phyloP scores from a whole-genome alignment of 2,329 filamentous ascomycete species.

The Claviceps quebecensis region DNA sequence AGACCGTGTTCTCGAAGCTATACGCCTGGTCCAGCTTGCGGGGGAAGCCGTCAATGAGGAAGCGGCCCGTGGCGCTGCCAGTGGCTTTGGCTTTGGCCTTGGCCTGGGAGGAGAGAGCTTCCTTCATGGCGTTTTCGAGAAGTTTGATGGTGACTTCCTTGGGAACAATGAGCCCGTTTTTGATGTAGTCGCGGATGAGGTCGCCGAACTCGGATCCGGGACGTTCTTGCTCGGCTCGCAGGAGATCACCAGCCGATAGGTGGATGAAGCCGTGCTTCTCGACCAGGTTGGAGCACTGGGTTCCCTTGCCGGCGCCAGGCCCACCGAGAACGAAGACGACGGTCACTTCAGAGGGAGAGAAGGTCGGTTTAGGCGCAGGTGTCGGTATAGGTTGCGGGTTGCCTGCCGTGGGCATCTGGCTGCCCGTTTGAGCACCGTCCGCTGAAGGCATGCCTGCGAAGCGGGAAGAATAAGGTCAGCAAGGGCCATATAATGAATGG shows the following conservation, averaged over 20 bases:
- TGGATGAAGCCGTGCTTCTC: constrained; percentile 82
- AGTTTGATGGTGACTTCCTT: constrained; percentile 95
- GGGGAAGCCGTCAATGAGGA: constrained; percentile 74
- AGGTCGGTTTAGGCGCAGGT: constrained; percentile 40
- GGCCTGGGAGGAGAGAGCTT: constrained; percentile 31
- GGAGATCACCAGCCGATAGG: constrained; percentile 81
- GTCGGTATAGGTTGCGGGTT: constrained; percentile 20
- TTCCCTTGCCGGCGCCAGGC: constrained; percentile 91
- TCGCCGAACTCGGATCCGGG: constrained; percentile 78
- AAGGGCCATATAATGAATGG: background rate
- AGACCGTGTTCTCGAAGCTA: constrained; percentile 84
- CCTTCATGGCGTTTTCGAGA: constrained; percentile 84
- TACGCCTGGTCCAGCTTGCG: constrained; percentile 94
- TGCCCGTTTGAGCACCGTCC: constrained; percentile 24
- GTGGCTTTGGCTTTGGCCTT: constrained; percentile 20
- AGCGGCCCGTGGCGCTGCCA: constrained; percentile 45
- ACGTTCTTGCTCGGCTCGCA: constrained; percentile 86
- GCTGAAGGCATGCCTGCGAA: constrained; percentile 25
- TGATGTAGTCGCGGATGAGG: constrained; percentile 87
- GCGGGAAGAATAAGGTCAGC: background rate
- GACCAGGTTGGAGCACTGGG: constrained; percentile 83
- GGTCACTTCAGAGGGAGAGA: constrained; percentile 64
- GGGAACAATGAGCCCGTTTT: constrained; percentile 90
- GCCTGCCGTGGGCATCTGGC: constrained; percentile 31
- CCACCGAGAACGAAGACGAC: constrained; percentile 94